These are phyloP conservation scores for Ceratocystis destructans DNA, from an alignment of 2,329 filamentous ascomycete species.

Conservation along the genomic window DNA sequence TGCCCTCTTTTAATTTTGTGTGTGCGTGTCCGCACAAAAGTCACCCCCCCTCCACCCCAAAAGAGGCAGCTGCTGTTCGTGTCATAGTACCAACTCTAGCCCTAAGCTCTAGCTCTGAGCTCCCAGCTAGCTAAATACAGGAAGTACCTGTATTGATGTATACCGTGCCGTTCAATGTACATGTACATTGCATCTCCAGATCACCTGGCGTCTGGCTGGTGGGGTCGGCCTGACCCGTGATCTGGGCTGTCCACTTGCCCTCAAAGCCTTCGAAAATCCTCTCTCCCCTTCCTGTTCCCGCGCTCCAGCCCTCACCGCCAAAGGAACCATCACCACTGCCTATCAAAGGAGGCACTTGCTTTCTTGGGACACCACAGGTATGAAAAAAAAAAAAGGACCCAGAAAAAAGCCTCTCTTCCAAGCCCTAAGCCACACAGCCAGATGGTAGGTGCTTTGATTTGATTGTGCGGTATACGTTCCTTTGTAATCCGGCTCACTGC, in stretches of 20 bases:
- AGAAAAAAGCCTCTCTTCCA: neutral
- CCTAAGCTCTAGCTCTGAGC: neutral
- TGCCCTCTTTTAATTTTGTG: neutral
- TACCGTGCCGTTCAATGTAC: neutral
- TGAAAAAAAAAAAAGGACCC: neutral
- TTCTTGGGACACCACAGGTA: neutral
- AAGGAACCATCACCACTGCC: neutral
- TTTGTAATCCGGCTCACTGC: neutral
- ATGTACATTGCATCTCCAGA: neutral
- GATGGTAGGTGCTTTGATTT: conserved; percentile 3
- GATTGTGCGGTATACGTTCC: neutral
- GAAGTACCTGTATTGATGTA: neutral
- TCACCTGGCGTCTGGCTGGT: neutral
- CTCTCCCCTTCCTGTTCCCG: neutral
- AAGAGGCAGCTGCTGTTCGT: neutral
- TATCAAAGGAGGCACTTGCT: conserved; percentile 1
- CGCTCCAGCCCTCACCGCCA: neutral
- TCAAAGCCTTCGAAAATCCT: neutral
- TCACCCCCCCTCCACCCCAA: neutral
- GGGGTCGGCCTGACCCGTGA: neutral
- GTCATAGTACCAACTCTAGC: neutral
- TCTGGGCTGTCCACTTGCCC: neutral
- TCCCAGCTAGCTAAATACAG: neutral
- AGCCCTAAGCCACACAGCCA: conserved; percentile 5
- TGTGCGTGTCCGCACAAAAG: neutral